Evolutionary conservation across 352 stramenopile species (phyloP), one percentile per base, ranked within the genome.

Genomic region (Pythium insidiosum): DNA sequence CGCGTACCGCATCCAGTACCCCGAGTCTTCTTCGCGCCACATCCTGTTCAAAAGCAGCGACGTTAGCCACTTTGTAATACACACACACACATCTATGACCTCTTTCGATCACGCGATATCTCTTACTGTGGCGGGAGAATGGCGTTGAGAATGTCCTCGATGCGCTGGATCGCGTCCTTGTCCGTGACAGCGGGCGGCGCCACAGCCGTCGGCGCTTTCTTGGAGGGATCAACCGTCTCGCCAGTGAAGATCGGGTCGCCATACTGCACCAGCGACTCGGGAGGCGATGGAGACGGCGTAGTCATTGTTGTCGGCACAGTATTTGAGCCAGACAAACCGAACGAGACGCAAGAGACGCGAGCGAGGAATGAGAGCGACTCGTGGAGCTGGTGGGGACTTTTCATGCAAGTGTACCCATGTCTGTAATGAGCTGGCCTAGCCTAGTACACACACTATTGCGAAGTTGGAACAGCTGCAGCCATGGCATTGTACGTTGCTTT

Each of bases 1-100:
- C 24, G 82, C 75, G 56, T 97, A 96, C 45, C 94, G 88, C 66
- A 96, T 86, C 86, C 85, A 98, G 46, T 70, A 86, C 12, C 81
- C 77, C 3, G 81, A 84, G 18, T 72, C 73, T 52, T 89, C 76
- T 52, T 90, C 71, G 3, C 58, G 64, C 82, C 82, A 91, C 58
- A 88, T 83, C 39, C 81, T 94, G 39, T 19, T 39, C 34, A 20
- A 20, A 20, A 16, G 11, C 13, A 20, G 34, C 18, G 18, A 21
- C 18, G 34, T n/a, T 20, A 21, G 18, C 20, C n/a, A n/a, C n/a
- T n/a, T n/a, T n/a, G n/a, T n/a, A n/a, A n/a, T n/a, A n/a, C n/a
- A 42, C 4, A 15, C 49, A 39, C 25, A 26, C 34, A 28, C 10
- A 44, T 16, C 9, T 16, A 48, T 15, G 50, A 35, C 47, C 39